phyloP scores from a whole-genome alignment of 73 alveolate genomes.

The Uronychia setigera region DNA sequence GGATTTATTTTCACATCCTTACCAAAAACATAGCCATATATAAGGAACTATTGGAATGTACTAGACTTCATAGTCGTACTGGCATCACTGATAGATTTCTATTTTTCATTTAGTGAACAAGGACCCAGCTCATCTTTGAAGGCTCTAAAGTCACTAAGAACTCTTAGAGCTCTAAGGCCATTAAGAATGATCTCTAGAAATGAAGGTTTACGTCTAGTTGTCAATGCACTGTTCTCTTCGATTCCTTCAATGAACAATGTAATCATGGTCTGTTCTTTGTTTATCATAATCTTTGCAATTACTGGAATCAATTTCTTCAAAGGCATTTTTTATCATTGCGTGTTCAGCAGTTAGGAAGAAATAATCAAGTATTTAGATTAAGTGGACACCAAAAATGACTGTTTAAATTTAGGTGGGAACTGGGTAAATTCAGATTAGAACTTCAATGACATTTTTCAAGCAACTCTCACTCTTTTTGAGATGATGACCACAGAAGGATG shows the following conservation, averaged over 20 bases:
- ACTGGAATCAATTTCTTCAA: constrained; percentile 44
- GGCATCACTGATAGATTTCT: constrained; percentile 25
- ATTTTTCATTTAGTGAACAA: neutral
- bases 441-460: constrained; percentile 38
- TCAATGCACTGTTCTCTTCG: constrained; percentile 29
- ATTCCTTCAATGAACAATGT: constrained; percentile 45
- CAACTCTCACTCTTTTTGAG: constrained; percentile 25
- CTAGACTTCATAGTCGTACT: constrained; percentile 30
- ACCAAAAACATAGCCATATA: constrained; percentile 3
- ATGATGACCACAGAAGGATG: constrained; percentile 52
- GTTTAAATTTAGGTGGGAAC: constrained; percentile 20
- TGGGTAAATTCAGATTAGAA: constrained; percentile 34
- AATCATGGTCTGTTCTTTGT: constrained; percentile 18
- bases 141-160: constrained; percentile 39
- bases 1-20: constrained; percentile 15
- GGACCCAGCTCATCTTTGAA: constrained; percentile 2
- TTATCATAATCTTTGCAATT: constrained; percentile 58
- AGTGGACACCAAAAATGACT: constrained; percentile 7
- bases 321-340: constrained; percentile 22
- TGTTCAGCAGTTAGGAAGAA: too few relatives aligned
- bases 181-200: constrained; percentile 36
- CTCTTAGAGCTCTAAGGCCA: constrained; percentile 57
- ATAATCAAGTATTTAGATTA: neutral
- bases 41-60: constrained; percentile 15
- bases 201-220: constrained; percentile 33